A percentile compares a stretch with the other conserved stretches of the same genome.
Evolutionary conservation across 495 filamentous ascomycete genomes (phyloP).

Genomic region (Tuber magnatum): DNA sequence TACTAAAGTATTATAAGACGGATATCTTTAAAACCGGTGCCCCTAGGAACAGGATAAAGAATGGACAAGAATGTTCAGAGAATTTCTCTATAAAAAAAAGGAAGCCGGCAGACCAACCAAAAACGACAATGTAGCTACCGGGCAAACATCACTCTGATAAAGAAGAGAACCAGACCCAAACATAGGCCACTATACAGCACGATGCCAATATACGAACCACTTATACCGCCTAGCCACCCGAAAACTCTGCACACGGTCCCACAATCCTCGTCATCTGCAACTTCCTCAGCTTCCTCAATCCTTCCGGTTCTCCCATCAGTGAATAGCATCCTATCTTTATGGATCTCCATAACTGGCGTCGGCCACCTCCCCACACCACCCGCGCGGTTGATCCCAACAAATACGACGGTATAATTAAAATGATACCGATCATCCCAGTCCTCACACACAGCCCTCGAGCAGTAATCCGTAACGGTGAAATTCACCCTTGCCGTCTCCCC

Average conservation of each 20-base stretch:
- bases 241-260: background rate
- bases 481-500: background rate
- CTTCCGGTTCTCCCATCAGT: background rate
- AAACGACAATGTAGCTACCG: background rate
- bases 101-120: background rate
- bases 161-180: background rate
- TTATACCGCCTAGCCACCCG: background rate
- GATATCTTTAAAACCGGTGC: background rate
- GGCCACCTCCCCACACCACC: background rate
- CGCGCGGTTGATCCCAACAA: background rate
- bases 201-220: background rate
- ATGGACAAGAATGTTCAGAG: background rate
- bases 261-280: background rate
- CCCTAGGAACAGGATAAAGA: background rate
- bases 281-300: background rate
- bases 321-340: background rate
- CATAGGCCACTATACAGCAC: background rate
- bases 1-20: background rate
- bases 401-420: background rate
- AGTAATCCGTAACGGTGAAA: conserved; percentile 1
- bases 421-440: conserved; percentile 2
- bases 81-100: background rate
- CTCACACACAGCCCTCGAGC: background rate
- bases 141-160: background rate
- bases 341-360: background rate